These are phyloP conservation scores for Glonium stellatum DNA, from an alignment of 495 filamentous ascomycete genomes.

Conservation along the genomic window DNA sequence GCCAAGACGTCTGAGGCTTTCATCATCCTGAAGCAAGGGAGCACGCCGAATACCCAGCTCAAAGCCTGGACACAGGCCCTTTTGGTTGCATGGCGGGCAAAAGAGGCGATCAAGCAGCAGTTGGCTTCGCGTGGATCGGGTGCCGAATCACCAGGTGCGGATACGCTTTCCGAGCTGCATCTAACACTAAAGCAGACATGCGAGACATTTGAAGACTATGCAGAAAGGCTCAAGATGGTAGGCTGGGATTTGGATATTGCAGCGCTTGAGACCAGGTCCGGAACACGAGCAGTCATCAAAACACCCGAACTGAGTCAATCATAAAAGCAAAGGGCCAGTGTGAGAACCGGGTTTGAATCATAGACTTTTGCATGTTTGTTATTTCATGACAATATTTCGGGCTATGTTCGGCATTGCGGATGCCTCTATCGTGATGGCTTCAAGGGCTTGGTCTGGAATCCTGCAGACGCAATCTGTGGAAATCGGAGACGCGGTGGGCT, in stretches of 20 bases:
- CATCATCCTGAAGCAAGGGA: constrained; percentile 60
- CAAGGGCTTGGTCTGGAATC: no score
- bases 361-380: background rate
- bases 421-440: no score
- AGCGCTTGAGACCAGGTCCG: constrained; percentile 51
- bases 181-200: constrained; percentile 36
- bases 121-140: background rate
- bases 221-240: constrained; percentile 36
- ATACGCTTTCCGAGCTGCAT: constrained; percentile 12
- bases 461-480: no score
- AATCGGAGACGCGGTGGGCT: no score
- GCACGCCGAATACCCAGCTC: constrained; percentile 45
- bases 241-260: constrained; percentile 57
- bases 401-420: no score
- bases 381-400: background rate
- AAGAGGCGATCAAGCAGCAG: constrained; percentile 10
- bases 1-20: constrained; percentile 39
- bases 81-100: constrained; percentile 42
- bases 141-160: background rate
- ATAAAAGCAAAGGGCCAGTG: background rate
- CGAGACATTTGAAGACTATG: constrained; percentile 40
- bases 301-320: background rate
- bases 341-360: background rate
- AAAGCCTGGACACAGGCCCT: constrained; percentile 73
- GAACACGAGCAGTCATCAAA: constrained; percentile 6